Conservation (phyloP, 768 basidiomycete species). For the Rhodotorula diobovata region DNA sequence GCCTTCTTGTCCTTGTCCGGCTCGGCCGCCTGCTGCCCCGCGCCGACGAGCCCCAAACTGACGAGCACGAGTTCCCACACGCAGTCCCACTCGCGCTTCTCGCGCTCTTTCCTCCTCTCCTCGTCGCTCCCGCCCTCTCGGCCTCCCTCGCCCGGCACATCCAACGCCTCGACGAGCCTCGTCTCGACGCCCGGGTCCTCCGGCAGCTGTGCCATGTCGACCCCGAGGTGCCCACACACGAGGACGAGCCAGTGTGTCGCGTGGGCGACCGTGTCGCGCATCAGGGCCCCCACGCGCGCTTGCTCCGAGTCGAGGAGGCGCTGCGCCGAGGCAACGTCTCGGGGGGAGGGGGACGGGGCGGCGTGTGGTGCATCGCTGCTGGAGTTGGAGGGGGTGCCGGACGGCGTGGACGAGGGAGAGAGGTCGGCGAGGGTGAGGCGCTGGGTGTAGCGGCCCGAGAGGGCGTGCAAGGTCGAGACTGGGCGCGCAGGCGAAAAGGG, state of each 20-base stretch:
- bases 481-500: not conserved
- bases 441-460: conserved; percentile 26
- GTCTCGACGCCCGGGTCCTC: conserved; percentile 8
- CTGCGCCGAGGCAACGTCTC: conserved; percentile 4
- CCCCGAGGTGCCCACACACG: conserved; percentile 24
- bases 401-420: not conserved
- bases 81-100: conserved; percentile 17
- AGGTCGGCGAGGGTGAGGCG: conserved; percentile 16
- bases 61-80: conserved; percentile 32
- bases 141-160: not conserved
- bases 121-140: not conserved
- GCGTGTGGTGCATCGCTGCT: too few relatives aligned
- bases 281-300: conserved; percentile 3
- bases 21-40: conserved; percentile 7
- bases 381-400: not conserved
- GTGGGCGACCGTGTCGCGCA: not conserved
- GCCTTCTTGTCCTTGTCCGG: conserved; percentile 14
- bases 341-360: not conserved
- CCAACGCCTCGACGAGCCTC: conserved; percentile 4
- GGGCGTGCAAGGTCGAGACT: conserved; percentile 21
- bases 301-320: conserved; percentile 29
- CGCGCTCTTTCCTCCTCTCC: not conserved
- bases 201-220: conserved; percentile 25
- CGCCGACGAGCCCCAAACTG: conserved; percentile 28
- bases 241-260: conserved; percentile 22